Conservation (phyloP, 768 basidiomycete genomes). For the Panus rudis region DNA sequence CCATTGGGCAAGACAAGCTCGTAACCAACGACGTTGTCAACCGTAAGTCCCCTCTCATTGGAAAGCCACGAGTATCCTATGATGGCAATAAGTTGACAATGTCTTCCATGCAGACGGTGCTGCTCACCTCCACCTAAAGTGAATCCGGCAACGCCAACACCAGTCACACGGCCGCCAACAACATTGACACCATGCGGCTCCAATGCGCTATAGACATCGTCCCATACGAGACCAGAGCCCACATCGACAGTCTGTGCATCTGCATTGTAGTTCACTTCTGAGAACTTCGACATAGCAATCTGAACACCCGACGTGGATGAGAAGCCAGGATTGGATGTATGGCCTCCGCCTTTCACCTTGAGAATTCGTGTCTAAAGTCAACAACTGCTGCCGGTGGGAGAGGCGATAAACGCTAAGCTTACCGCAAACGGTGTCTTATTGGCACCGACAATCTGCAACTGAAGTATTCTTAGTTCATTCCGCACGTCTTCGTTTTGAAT, state of each 20-base stretch:
- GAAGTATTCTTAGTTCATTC: neutral
- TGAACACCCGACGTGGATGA: conserved; percentile 30
- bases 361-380: neutral
- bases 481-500: neutral
- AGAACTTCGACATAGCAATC: conserved; percentile 27
- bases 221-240: conserved; percentile 49
- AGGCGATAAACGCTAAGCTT: conserved; percentile 7
- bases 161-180: conserved; percentile 51
- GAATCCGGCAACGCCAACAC: conserved; percentile 30
- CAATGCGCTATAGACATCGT: conserved; percentile 54
- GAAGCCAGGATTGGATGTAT: conserved; percentile 27
- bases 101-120: neutral
- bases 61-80: conserved; percentile 59
- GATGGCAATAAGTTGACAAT: neutral
- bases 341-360: conserved; percentile 31
- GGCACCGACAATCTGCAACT: conserved; percentile 43
- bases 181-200: conserved; percentile 44
- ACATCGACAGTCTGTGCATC: conserved; percentile 17
- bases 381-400: neutral
- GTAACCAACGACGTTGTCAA: conserved; percentile 47
- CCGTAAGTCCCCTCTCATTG: conserved; percentile 52
- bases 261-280: conserved; percentile 18
- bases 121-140: conserved; percentile 45
- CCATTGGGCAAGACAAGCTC: conserved; percentile 56
- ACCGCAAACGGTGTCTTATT: conserved; percentile 50